Percentiles rank a stretch among this genome's conserved stretches.
phyloP scores from a whole-genome alignment of 2,329 filamentous ascomycete genomes.

The Talaromyces verruculosus region DNA sequence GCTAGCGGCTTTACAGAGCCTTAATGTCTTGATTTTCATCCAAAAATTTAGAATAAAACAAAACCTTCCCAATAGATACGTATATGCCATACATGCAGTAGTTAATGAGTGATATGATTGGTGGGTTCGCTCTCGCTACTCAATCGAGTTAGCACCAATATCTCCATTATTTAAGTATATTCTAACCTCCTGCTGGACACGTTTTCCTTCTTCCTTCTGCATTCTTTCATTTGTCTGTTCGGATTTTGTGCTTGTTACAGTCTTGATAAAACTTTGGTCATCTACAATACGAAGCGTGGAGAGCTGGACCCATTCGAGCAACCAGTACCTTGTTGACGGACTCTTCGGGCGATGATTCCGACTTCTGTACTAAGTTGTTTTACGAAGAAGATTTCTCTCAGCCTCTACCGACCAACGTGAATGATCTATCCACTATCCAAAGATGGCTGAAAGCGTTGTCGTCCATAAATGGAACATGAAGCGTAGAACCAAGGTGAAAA shows the following conservation, averaged over 20 bases:
- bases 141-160: slow-evolving; percentile 11
- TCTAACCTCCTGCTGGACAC: background rate
- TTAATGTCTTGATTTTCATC: background rate
- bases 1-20: background rate
- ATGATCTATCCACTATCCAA: too few relatives aligned
- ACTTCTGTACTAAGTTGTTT: background rate
- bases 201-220: background rate
- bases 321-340: background rate
- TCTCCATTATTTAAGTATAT: background rate
- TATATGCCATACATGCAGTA: too few relatives aligned
- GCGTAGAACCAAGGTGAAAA: slow-evolving; percentile 18
- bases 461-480: background rate
- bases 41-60: background rate
- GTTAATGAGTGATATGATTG: background rate
- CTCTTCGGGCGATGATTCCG: background rate
- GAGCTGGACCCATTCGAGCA: background rate
- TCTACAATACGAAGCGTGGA: background rate
- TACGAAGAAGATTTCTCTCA: background rate
- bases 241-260: background rate
- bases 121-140: slow-evolving; percentile 16
- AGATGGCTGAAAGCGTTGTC: background rate
- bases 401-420: background rate
- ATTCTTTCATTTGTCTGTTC: slow-evolving; percentile 11
- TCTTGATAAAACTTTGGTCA: too few relatives aligned
- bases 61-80: background rate